Conservation (phyloP, 495 filamentous ascomycete genomes). For the Penicillium maclennaniae region DNA sequence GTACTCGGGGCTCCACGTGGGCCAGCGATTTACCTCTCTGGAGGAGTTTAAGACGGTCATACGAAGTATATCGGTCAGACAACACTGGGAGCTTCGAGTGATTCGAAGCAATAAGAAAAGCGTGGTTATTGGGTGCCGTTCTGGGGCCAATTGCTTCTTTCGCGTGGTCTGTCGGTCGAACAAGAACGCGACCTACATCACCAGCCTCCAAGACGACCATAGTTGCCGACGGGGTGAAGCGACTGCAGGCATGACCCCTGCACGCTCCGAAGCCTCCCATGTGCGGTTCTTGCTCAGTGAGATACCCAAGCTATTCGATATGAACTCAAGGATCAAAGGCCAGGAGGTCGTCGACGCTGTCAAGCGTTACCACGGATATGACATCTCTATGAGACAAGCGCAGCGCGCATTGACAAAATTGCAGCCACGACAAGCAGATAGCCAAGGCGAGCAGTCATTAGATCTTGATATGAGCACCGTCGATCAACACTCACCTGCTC, state of each 20-base stretch:
- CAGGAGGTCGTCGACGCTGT: conserved; percentile 43
- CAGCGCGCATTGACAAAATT: conserved; percentile 42
- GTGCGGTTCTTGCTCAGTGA: conserved; percentile 43
- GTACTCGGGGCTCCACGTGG: conserved; percentile 44
- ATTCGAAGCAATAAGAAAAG: conserved; percentile 47
- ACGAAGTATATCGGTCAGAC: conserved; percentile 43
- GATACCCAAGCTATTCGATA: conserved; percentile 47
- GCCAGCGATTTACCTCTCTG: conserved; percentile 42
- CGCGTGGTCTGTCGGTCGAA: conserved; percentile 47
- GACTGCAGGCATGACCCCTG: conserved; percentile 34
- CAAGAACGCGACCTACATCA: conserved; percentile 47
- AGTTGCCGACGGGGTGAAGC: conserved; percentile 36
- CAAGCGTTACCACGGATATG: conserved; percentile 46
- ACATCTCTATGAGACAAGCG: conserved; percentile 45
- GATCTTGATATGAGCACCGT: conserved; percentile 21
- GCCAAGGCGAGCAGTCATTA: conserved; percentile 19
- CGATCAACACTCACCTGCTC: conserved; percentile 21
- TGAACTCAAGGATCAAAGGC: conserved; percentile 37
- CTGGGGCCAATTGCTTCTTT: conserved; percentile 41
- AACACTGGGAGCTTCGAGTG: conserved; percentile 47
- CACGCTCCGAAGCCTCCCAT: conserved; percentile 47
- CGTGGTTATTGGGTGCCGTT: conserved; percentile 45
- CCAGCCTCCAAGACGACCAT: conserved; percentile 44
- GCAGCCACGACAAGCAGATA: conserved; percentile 29
- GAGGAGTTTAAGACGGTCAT: conserved; percentile 44